A percentile compares a stretch with the other conserved stretches of the same genome.
Evolutionary conservation across 257 asterid genomes (phyloP).

Genomic region (Capsicum chinense): DNA sequence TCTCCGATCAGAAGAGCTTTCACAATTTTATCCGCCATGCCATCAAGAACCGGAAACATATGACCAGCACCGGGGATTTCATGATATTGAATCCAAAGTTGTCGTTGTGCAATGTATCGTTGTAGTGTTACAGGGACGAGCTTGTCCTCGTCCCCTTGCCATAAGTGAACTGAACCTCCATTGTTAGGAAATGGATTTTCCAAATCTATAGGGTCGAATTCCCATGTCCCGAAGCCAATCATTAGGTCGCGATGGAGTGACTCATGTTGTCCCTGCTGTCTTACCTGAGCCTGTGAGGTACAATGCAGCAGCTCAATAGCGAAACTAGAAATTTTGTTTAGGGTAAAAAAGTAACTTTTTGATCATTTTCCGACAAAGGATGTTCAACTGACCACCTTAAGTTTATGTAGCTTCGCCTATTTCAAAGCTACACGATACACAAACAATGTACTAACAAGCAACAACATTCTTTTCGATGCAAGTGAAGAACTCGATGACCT

Average conservation of each 20-base stretch:
- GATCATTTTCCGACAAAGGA: neutral
- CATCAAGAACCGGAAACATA: slow-evolving; percentile 62
- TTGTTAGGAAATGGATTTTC: slow-evolving; percentile 62
- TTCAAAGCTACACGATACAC: neutral
- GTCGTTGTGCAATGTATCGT: slow-evolving; percentile 60
- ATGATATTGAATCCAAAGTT: slow-evolving; percentile 85
- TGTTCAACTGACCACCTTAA: neutral
- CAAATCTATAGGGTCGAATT: slow-evolving; percentile 73
- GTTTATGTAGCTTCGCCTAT: no score
- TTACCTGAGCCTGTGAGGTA: slow-evolving; percentile 54
- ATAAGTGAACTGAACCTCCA: slow-evolving; percentile 71
- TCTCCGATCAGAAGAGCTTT: slow-evolving; percentile 56
- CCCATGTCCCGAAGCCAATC: slow-evolving; percentile 83
- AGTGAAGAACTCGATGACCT: neutral
- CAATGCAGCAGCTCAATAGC: neutral
- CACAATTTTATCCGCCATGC: slow-evolving; percentile 59
- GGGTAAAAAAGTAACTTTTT: neutral
- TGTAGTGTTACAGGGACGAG: slow-evolving; percentile 70
- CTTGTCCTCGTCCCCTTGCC: slow-evolving; percentile 84
- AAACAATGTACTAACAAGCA: neutral
- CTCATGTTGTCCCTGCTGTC: slow-evolving; percentile 84
- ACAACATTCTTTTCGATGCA: neutral
- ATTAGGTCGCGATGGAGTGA: slow-evolving; percentile 69
- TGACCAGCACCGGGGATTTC: slow-evolving; percentile 83
- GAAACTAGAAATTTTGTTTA: neutral